Base-by-base conservation (phyloP, 2,329 filamentous ascomycete species). In the Aspergillus sp. region DNA sequence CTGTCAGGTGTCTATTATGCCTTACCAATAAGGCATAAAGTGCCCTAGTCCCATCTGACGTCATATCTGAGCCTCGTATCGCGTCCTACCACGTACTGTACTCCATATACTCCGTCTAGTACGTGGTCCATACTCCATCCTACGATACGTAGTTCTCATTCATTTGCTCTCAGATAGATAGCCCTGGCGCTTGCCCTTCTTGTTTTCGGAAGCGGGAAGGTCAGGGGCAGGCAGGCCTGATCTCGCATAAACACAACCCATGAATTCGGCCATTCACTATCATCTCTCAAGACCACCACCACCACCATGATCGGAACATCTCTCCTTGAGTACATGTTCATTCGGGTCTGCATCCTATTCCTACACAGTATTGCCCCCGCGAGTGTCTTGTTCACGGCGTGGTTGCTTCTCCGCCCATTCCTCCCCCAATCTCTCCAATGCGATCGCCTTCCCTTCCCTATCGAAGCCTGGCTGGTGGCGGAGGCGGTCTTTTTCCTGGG, bases 401-500 rank as follows among this genome's bases (percentile, higher is more conserved):
- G 39, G 5, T 44, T 47, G 35, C 33, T 50, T 1, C 10, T 30
- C 12, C 29, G 12, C 40, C 41, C 44, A 45, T 40, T 60, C 56
- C 46, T 65, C 64, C 44, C 61, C 65, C 19, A 68, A 63, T 52
- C 52, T 55, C 49, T 56, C 61, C 32, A 50, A 62, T 50, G 41
- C 26, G 56, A 64, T 30, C 54, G 49, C n/a, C 42, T 61, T 48
- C 61, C 61, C 38, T 48, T 43, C 9, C 43, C 66, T 29, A 53
- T 78, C 7, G 64, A 77, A 47, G 54, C 62, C 3, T 75, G 73
- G 62, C 66, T 72, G 41, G 52, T 68, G 27, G 62, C 73, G n/a
- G 80, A 83, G 61, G 62, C 73, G 0, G 56, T 69, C 0, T 82
- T 82, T 62, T 81, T 74, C 61, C 49, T 79, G 19, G 55, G 73